These are phyloP conservation scores for Pseudomicrostroma phylloplanum DNA, from an alignment of 1,284 basidiomycete genomes.

Conservation along the genomic window DNA sequence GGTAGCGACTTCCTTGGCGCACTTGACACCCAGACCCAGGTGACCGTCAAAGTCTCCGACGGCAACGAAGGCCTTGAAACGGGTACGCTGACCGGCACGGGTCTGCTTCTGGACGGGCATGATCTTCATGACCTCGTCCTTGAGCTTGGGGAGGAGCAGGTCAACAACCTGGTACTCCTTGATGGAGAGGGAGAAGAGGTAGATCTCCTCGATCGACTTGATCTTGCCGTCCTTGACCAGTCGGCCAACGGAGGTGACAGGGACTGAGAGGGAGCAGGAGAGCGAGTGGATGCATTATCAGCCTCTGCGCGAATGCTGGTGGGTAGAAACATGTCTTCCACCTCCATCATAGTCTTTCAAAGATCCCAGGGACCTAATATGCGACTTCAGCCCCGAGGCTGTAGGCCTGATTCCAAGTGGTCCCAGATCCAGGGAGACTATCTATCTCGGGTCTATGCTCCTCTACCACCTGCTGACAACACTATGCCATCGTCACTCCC, in stretches of 20 bases:
- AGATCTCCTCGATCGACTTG: conserved; percentile 99
- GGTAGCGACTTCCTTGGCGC: conserved; percentile 98
- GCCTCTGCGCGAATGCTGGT: background rate
- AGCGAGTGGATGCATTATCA: background rate
- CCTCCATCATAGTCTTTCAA: background rate
- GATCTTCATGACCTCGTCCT: conserved; percentile 98
- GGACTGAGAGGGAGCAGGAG: conserved; percentile 54
- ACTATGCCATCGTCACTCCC: too few species aligned
- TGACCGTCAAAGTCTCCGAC: conserved; percentile 94
- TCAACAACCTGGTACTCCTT: conserved; percentile 51
- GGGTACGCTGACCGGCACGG: conserved; percentile 96
- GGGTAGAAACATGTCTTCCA: background rate
- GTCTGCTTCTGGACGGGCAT: conserved; percentile 99
- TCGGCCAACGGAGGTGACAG: conserved; percentile 98
- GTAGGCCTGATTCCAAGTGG: too few species aligned
- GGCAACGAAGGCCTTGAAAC: conserved; percentile 99
- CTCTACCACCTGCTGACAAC: too few species aligned
- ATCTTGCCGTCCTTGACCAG: conserved; percentile 99
- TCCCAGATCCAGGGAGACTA: too few species aligned
- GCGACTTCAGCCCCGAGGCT: too few species aligned
- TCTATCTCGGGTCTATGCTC: too few species aligned
- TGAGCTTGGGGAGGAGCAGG: conserved; percentile 50
- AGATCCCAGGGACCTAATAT: background rate
- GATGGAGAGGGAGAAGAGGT: conserved; percentile 94
- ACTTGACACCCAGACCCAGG: conserved; percentile 99